These are phyloP conservation scores for Neoascochyta sp. DNA, from an alignment of 2,329 filamentous ascomycete species.

Conservation along the genomic window DNA sequence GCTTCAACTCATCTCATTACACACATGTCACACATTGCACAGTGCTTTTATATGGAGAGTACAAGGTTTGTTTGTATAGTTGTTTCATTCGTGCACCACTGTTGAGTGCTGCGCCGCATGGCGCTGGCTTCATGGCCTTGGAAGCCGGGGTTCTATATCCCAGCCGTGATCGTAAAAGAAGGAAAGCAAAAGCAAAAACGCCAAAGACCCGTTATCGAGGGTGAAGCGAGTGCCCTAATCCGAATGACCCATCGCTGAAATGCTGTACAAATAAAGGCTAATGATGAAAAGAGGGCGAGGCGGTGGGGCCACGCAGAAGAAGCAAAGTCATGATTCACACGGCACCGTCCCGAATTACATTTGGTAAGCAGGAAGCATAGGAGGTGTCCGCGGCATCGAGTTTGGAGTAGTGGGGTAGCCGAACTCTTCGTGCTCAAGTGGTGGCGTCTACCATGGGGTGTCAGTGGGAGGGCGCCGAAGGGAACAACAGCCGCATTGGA, in stretches of 20 bases:
- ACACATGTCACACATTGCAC: too few relatives aligned
- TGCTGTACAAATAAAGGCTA: constrained; percentile 33
- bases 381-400: constrained; percentile 69
- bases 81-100: too few relatives aligned
- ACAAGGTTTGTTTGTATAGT: too few relatives aligned
- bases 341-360: too few relatives aligned
- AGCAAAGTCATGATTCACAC: constrained; percentile 1
- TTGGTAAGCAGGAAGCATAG: constrained; percentile 38
- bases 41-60: too few relatives aligned
- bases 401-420: constrained; percentile 62
- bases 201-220: constrained; percentile 26
- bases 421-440: constrained; percentile 62
- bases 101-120: too few relatives aligned
- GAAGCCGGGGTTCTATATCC: too few relatives aligned
- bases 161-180: too few relatives aligned
- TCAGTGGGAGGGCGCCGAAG: constrained; percentile 36
- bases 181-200: too few relatives aligned
- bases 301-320: constrained; percentile 13
- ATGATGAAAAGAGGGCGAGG: constrained; percentile 23
- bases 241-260: constrained; percentile 36
- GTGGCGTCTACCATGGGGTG: constrained; percentile 61
- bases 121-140: too few relatives aligned
- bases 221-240: constrained; percentile 33
- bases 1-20: too few relatives aligned
- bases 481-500: constrained; percentile 18